A percentile compares a stretch with the other conserved stretches of the same genome.
phyloP scores from a whole-genome alignment of 352 stramenopile genomes.

The Phytopythium delawarense region DNA sequence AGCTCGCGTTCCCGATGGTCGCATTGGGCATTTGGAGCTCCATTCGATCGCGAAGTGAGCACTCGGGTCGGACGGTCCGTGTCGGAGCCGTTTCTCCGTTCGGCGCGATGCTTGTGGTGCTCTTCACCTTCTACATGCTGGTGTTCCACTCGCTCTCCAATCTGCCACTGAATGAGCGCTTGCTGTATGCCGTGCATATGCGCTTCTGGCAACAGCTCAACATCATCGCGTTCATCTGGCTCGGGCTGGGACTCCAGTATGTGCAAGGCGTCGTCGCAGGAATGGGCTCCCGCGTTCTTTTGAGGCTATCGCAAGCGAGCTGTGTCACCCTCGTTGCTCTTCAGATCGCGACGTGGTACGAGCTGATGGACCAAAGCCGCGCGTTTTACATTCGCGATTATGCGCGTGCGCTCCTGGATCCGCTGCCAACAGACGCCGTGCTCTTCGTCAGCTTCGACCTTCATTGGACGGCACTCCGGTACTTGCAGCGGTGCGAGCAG shows the following conservation, averaged over 20 bases:
- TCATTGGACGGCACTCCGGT: constrained; percentile 89
- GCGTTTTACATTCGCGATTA: constrained; percentile 84
- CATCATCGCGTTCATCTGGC: constrained; percentile 86
- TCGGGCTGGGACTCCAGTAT: constrained; percentile 54
- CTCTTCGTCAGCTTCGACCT: constrained; percentile 92
- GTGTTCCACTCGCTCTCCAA: constrained; percentile 95
- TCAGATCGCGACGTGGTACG: constrained; percentile 37
- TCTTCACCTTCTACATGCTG: constrained; percentile 90
- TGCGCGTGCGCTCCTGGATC: constrained; percentile 77
- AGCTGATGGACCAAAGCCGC: constrained; percentile 44
- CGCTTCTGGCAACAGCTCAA: constrained; percentile 95
- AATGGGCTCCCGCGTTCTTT: background rate
- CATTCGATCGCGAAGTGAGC: constrained; percentile 9
- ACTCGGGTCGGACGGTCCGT: background rate
- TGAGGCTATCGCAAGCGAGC: background rate
- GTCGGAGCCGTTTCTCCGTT: background rate
- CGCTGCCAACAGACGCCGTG: constrained; percentile 73
- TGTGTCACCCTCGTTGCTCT: constrained; percentile 21
- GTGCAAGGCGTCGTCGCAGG: constrained; percentile 11
- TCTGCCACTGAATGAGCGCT: constrained; percentile 87
- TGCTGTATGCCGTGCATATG: constrained; percentile 94
- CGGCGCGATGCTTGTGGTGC: constrained; percentile 33
- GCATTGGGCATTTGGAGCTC: constrained; percentile 26
- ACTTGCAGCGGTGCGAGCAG: constrained; percentile 88
- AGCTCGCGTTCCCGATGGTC: constrained; percentile 36